A percentile compares a stretch with the other conserved stretches of the same genome.
Evolutionary conservation across 179 eudicot genomes (phyloP).

Genomic region (Actinidia chinensis): DNA sequence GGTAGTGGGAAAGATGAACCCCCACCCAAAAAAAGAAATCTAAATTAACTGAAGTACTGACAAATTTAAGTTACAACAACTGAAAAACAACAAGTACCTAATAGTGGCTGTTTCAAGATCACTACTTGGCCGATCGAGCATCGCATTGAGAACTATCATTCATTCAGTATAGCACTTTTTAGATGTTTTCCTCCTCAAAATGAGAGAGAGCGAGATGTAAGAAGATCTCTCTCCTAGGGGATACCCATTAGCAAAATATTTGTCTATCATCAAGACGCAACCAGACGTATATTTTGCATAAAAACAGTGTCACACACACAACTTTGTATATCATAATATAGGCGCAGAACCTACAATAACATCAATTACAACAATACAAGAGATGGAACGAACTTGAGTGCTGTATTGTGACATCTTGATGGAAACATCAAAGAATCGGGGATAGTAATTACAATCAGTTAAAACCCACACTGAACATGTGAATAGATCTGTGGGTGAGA

Average conservation of each 20-base stretch:
- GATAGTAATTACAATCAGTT: too few species aligned
- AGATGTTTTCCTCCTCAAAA: not conserved
- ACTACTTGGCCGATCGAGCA: slow-evolving; percentile 92
- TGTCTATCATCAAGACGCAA: not conserved
- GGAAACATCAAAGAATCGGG: not conserved
- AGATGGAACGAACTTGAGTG: not conserved
- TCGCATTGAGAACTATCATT: slow-evolving; percentile 45
- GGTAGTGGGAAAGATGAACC: too few species aligned
- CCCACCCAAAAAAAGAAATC: too few species aligned
- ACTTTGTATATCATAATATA: not conserved
- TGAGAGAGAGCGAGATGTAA: too few species aligned
- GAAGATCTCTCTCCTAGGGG: too few species aligned
- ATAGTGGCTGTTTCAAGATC: slow-evolving; percentile 85
- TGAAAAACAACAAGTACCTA: too few species aligned
- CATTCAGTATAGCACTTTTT: not conserved
- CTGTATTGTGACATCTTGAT: not conserved
- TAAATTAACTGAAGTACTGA: too few species aligned
- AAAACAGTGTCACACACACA: not conserved
- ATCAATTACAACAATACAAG: not conserved
- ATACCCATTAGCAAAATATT: not conserved
- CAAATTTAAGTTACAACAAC: too few species aligned
- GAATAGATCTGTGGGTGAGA: not conserved
- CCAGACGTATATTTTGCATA: not conserved
- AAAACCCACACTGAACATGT: too few species aligned
- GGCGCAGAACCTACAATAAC: not conserved